Evolutionary conservation across 495 filamentous ascomycete genomes (phyloP), one percentile per base, ranked within the genome.

Genomic region (Xylaria castorea): DNA sequence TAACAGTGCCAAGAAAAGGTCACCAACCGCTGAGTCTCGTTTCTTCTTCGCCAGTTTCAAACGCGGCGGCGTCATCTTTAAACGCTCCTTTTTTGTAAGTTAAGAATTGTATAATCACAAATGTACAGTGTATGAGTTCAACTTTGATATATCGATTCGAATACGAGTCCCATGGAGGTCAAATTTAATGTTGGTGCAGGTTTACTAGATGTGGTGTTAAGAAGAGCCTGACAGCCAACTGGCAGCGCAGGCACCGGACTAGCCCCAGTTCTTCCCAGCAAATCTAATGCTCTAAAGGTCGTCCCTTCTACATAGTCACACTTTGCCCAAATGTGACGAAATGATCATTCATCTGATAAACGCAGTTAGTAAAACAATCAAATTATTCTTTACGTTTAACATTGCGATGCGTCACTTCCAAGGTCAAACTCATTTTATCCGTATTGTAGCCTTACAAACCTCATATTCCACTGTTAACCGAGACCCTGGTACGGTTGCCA

Each of bases 41-140:
- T 71, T 71, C 27, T 71, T 71, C 27, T 71, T 71, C 5, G 60
- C 61, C 18, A 27, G 16, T 34, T 71, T 71, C 51, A 66, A 48
- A 27, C 50, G 46, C 48, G 70, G 70, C 5, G 70, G 70, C 20
- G 68, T 46, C 68, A 71, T 71, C 25, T 71, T 71, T 12, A 8
- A 51, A 63, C 1, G 27, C 20, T 12, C n/a, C n/a, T 64, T 46
- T 4, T 30, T 22, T 46, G 2, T 27, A 27, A 7, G 7, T 30
- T 48, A 9, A n/a, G 36, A 9, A 44, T 18, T 16, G 22, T 30
- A 30, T 2, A n/a, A 25, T 44, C 3, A 6, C 6, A 12, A 22
- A 55, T 22, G 32, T 38, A 22, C 20, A 2, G 22, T 11, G 40
- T 12, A 48, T 16, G n/a, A 25, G 22, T n/a, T n/a, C 38, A 6